A percentile compares a stretch with the other conserved stretches of the same genome.
phyloP scores from a whole-genome alignment of 768 basidiomycete species.

The Termitomyces sp. region DNA sequence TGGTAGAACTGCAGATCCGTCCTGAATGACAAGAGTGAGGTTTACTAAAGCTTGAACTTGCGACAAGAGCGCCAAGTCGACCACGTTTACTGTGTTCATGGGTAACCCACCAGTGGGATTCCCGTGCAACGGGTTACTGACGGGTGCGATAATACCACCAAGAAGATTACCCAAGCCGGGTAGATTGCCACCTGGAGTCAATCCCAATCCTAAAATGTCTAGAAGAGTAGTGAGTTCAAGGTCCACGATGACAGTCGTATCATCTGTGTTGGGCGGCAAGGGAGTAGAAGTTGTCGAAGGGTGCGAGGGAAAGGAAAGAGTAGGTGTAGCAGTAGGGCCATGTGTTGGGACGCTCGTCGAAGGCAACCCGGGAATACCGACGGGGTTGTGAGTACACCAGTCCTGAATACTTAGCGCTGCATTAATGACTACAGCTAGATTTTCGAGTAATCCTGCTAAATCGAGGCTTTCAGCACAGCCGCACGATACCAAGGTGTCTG shows the following conservation, averaged over 20 bases:
- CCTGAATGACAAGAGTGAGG: slow-evolving; percentile 6
- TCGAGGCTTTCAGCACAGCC: slow-evolving; percentile 4
- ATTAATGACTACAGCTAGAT: slow-evolving; percentile 3
- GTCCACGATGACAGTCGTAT: slow-evolving; percentile 18
- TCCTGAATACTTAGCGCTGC: slow-evolving; percentile 5
- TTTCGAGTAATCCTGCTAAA: slow-evolving; percentile 1
- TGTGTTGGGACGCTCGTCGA: neutral
- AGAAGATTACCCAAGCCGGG: neutral
- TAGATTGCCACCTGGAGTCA: neutral
- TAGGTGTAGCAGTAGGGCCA: neutral
- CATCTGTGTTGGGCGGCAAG: neutral
- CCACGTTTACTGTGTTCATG: neutral
- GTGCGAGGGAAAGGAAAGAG: neutral
- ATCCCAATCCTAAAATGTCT: slow-evolving; percentile 17
- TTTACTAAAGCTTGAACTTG: slow-evolving; percentile 5
- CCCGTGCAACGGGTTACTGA: neutral
- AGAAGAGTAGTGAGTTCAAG: slow-evolving; percentile 19
- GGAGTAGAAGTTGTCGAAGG: neutral
- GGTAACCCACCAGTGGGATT: neutral
- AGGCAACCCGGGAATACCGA: neutral
- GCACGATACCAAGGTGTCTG: slow-evolving; percentile 2
- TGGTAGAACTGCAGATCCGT: slow-evolving; percentile 1
- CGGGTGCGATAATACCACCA: neutral
- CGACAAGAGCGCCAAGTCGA: slow-evolving; percentile 3
- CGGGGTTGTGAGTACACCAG: slow-evolving; percentile 9